phyloP scores from a whole-genome alignment of 2,329 filamentous ascomycete genomes.

The Sordariomycetes sp. region DNA sequence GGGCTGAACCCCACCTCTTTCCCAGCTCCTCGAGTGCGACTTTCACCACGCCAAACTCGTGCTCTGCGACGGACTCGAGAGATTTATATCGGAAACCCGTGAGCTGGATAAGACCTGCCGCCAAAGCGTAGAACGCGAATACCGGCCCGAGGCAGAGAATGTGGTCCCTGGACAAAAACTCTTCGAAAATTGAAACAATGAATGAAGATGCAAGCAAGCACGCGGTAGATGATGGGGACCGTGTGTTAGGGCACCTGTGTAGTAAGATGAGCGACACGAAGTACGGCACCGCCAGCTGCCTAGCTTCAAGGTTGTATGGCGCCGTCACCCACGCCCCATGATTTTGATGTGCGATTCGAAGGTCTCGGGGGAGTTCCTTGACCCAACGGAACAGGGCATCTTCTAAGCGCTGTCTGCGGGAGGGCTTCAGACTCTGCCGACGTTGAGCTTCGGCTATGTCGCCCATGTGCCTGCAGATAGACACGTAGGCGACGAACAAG shows the following conservation, averaged over 20 bases:
- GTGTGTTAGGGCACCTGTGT: not conserved
- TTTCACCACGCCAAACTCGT: not conserved
- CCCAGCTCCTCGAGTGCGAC: not conserved
- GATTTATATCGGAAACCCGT: not conserved
- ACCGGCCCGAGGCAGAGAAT: not conserved
- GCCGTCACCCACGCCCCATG: not conserved
- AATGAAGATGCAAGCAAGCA: not conserved
- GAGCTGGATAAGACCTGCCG: not conserved
- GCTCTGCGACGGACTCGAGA: not conserved
- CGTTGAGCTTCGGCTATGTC: not conserved
- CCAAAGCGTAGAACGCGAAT: not conserved
- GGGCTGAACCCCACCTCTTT: not conserved
- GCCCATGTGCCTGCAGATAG: not conserved
- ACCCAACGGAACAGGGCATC: not conserved
- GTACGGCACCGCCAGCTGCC: not conserved
- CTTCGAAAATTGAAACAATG: not conserved
- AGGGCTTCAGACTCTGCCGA: not conserved
- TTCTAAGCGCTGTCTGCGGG: not conserved
- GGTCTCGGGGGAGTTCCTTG: not conserved
- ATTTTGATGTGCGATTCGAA: not conserved
- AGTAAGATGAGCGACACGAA: not conserved
- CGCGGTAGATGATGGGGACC: not conserved
- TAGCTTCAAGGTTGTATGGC: not conserved
- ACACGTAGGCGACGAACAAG: not conserved
- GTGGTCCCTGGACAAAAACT: not conserved